phyloP scores from a whole-genome alignment of 2,329 filamentous ascomycete genomes.

The Xenosphaeropsis pyriputrescens region DNA sequence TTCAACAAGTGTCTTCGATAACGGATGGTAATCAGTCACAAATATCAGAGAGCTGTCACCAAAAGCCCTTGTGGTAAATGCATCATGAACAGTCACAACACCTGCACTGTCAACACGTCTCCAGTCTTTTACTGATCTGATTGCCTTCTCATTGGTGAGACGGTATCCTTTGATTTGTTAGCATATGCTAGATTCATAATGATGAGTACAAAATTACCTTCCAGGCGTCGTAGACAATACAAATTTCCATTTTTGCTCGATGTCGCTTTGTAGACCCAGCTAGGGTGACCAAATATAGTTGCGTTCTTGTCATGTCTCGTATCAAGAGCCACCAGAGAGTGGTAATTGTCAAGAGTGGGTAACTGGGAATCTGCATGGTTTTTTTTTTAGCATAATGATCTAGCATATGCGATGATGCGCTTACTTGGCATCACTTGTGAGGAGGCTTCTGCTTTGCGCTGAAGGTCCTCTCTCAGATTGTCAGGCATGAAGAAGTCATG shows the following conservation, averaged over 20 bases:
- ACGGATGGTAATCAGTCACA: conserved; percentile 83
- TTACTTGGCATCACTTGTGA: conserved; percentile 71
- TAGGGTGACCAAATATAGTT: conserved; percentile 71
- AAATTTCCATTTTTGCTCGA: conserved; percentile 77
- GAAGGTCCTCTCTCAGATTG: conserved; percentile 72
- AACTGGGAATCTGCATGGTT: conserved; percentile 51
- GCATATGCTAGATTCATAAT: neutral
- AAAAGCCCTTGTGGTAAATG: conserved; percentile 86
- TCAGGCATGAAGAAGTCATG: conserved; percentile 91
- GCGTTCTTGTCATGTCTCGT: conserved; percentile 65
- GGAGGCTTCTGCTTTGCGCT: conserved; percentile 75
- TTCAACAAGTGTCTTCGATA: conserved; percentile 80
- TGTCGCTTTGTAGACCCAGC: conserved; percentile 90
- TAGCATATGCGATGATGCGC: conserved; percentile 10
- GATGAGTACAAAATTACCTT: conserved; percentile 34
- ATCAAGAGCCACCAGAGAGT: conserved; percentile 83
- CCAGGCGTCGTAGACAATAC: conserved; percentile 77
- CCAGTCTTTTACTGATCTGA: conserved; percentile 78
- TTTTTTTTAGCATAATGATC: conserved; percentile 5
- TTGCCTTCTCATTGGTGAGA: conserved; percentile 77
- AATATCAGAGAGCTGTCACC: conserved; percentile 91
- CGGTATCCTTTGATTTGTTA: conserved; percentile 46
- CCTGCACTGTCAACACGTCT: conserved; percentile 69
- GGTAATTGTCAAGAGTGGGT: conserved; percentile 74
- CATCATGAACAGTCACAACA: conserved; percentile 77